phyloP scores from a whole-genome alignment of 2,329 filamentous ascomycete genomes.

The Clarireedia homoeocarpa region DNA sequence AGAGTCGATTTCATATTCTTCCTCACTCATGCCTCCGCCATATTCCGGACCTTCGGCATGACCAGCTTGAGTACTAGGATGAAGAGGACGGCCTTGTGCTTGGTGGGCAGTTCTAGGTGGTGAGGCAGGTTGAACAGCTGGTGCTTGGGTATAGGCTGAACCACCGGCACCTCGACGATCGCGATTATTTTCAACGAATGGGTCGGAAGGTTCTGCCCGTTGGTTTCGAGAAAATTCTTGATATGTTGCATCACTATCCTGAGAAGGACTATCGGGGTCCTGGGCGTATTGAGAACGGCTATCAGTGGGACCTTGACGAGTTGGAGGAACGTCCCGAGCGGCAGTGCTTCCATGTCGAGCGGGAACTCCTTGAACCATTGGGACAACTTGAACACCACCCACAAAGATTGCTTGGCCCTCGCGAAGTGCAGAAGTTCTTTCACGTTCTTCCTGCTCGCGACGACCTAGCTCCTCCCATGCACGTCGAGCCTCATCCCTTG shows the following conservation, averaged over 20 bases:
- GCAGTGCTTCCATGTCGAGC: slow-evolving; percentile 44
- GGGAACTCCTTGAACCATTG: slow-evolving; percentile 69
- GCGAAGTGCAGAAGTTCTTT: slow-evolving; percentile 76
- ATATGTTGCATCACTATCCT: slow-evolving; percentile 19
- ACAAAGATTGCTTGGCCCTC: slow-evolving; percentile 83
- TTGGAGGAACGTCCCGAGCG: slow-evolving; percentile 33
- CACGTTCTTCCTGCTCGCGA: slow-evolving; percentile 86
- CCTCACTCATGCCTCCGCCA: slow-evolving; percentile 51
- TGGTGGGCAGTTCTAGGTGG: slow-evolving; percentile 35
- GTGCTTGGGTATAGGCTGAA: slow-evolving; percentile 29
- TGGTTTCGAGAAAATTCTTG: slow-evolving; percentile 24
- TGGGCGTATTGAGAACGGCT: slow-evolving; percentile 20
- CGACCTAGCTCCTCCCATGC: slow-evolving; percentile 96
- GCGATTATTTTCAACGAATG: slow-evolving; percentile 44
- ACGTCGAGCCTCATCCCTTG: slow-evolving; percentile 88
- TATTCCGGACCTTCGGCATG: slow-evolving; percentile 28
- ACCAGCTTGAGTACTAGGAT: slow-evolving; percentile 12
- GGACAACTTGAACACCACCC: slow-evolving; percentile 89
- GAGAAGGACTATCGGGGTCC: background rate
- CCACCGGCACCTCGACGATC: slow-evolving; percentile 22
- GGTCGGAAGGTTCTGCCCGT: slow-evolving; percentile 54
- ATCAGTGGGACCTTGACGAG: slow-evolving; percentile 36
- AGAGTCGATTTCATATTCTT: slow-evolving; percentile 61
- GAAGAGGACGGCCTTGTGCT: slow-evolving; percentile 30
- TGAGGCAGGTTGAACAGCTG: slow-evolving; percentile 36